Base-by-base conservation (phyloP, 2,329 filamentous ascomycete genomes). In the Pseudogymnoascus sp. region DNA sequence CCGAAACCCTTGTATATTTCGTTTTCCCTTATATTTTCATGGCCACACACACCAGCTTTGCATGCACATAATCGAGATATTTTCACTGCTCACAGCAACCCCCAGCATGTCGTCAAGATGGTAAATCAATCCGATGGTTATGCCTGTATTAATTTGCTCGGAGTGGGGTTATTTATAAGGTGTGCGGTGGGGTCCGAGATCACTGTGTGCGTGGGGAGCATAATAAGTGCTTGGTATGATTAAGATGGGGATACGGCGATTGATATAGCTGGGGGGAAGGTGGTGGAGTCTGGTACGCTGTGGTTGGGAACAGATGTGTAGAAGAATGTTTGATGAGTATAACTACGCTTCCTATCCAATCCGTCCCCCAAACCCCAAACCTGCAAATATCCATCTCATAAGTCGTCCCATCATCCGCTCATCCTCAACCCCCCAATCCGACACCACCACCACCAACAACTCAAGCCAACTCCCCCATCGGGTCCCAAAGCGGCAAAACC, bases 401-500 rank as follows among this genome's bases (percentile, higher is more conserved):
- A 54, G 51, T 57, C 51, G 10, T 57, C 28, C 28, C 25, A 19
- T 34, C n/a, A 34, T 57, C 51, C 51, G 21, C 2, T 3, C n/a
- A 19, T 34, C 28, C n/a, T 3, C n/a, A 31, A 19, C 23, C 11
- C 5, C 43, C 45, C 23, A 51, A 21, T 10, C 23, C 7, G 6
- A 51, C 28, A 37, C n/a, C 2, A 7, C 14, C 19, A 8, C 16
- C 10, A 2, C n/a, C 28, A 51, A 3, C 21, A 25, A 1, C 34
- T 68, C 37, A 89, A 69, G 89, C 89, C 74, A 92, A 73, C 16
- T 87, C 82, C 1, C 90, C 89, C 87, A 93, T 90, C 0, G 90
- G 89, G 78, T 93, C 90, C 90, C 90, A 93, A 23, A 90, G 77
- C 1, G 89, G 88, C 66, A 93, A 76, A 63, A 90, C 84, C 67